A percentile compares a stretch with the other conserved stretches of the same genome.
Conservation (phyloP, 768 basidiomycete species). For the Nidula microcarpa region DNA sequence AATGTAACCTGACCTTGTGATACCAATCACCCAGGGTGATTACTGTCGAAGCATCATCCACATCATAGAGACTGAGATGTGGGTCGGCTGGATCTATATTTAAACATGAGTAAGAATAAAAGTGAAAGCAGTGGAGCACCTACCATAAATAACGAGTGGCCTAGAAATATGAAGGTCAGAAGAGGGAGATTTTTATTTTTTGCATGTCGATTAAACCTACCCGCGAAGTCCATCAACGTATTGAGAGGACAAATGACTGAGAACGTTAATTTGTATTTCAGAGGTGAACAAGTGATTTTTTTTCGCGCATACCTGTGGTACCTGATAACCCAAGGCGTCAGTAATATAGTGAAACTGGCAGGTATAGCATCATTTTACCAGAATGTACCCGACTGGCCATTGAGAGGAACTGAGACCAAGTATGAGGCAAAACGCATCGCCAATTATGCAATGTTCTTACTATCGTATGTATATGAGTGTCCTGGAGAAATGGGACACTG, state of each 20-base stretch:
- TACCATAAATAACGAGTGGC: too few species aligned
- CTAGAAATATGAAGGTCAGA: too few species aligned
- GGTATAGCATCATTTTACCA: too few species aligned
- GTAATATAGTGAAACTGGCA: too few species aligned
- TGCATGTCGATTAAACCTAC: too few species aligned
- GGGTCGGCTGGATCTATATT: slow-evolving; percentile 13
- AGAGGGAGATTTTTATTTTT: too few species aligned
- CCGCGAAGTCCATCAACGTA: slow-evolving; percentile 16
- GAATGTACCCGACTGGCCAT: background rate
- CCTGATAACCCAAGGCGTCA: too few species aligned
- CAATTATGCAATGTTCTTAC: background rate
- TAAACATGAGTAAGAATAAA: too few species aligned
- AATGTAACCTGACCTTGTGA: background rate
- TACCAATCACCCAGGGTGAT: slow-evolving; percentile 19
- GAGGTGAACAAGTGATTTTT: too few species aligned
- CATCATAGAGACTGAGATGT: slow-evolving; percentile 11
- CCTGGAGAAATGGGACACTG: background rate
- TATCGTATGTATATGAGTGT: background rate
- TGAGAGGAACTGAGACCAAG: background rate
- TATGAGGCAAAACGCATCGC: too few species aligned
- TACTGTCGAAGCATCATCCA: slow-evolving; percentile 8
- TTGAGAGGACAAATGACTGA: slow-evolving; percentile 15
- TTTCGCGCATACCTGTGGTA: background rate
- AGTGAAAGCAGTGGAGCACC: too few species aligned
- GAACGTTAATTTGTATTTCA: too few species aligned